These are phyloP conservation scores for Amphirosellinia nigrospora DNA, from an alignment of 495 filamentous ascomycete genomes.

Conservation along the genomic window DNA sequence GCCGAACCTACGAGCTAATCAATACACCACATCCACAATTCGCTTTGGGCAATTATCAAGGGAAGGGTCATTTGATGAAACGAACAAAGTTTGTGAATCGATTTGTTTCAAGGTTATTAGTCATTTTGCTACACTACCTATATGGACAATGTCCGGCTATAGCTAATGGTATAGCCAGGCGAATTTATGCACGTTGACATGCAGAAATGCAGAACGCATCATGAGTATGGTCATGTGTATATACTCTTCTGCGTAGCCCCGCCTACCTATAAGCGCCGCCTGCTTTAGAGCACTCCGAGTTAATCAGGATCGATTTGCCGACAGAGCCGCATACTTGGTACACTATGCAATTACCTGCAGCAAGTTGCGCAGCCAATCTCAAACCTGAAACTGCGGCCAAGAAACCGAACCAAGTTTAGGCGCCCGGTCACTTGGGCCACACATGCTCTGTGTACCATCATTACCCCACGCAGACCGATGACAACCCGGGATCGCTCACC, in stretches of 20 bases:
- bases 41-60: not conserved
- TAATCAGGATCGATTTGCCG: not conserved
- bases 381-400: not conserved
- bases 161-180: no score
- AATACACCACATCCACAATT: not conserved
- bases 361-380: not conserved
- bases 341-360: not conserved
- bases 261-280: not conserved
- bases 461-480: not conserved
- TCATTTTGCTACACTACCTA: no score
- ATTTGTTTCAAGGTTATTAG: not conserved
- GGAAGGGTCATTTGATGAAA: not conserved
- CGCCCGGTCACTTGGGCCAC: not conserved
- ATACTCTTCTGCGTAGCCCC: no score
- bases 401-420: not conserved
- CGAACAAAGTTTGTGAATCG: not conserved
- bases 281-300: not conserved
- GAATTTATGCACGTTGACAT: conserved; percentile 2
- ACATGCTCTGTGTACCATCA: not conserved
- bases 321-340: not conserved
- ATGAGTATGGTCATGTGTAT: no score
- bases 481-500: not conserved
- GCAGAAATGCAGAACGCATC: not conserved
- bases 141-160: no score
- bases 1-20: not conserved